Evolutionary conservation across 352 stramenopile genomes (phyloP).

Genomic region (Paralagenidium karlingii): DNA sequence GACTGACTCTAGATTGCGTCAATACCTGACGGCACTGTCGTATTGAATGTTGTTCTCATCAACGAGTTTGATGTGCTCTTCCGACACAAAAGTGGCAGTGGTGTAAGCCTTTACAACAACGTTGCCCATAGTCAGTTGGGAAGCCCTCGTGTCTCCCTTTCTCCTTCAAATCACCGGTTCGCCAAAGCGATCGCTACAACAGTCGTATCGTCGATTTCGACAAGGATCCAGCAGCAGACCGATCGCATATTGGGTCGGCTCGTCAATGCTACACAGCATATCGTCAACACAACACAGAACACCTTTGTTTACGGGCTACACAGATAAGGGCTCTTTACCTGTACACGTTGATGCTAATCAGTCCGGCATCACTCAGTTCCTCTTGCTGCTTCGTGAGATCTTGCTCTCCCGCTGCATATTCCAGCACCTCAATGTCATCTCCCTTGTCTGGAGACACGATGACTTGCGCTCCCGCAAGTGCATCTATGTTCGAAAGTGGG

Average conservation of each 20-base stretch:
- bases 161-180: conserved; percentile 24
- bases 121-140: background rate
- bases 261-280: conserved; percentile 15
- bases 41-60: too few species aligned
- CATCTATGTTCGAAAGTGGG: too few species aligned
- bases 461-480: too few species aligned
- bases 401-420: conserved; percentile 26
- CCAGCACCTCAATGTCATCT: conserved; percentile 45
- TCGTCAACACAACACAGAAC: background rate
- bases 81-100: conserved; percentile 12
- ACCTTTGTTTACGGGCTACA: background rate
- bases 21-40: too few species aligned
- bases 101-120: conserved; percentile 24
- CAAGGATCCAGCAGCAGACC: conserved; percentile 79
- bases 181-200: conserved; percentile 69
- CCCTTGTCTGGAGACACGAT: conserved; percentile 58
- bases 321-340: conserved; percentile 17
- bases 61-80: conserved; percentile 53
- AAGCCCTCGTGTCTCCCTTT: conserved; percentile 1
- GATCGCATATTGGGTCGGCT: conserved; percentile 58
- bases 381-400: conserved; percentile 24
- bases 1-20: too few species aligned
- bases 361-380: conserved; percentile 17
- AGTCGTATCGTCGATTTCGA: conserved; percentile 30
- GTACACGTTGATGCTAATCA: conserved; percentile 60